Conservation (phyloP, 768 basidiomycete species). For the Clavaria fumosa region DNA sequence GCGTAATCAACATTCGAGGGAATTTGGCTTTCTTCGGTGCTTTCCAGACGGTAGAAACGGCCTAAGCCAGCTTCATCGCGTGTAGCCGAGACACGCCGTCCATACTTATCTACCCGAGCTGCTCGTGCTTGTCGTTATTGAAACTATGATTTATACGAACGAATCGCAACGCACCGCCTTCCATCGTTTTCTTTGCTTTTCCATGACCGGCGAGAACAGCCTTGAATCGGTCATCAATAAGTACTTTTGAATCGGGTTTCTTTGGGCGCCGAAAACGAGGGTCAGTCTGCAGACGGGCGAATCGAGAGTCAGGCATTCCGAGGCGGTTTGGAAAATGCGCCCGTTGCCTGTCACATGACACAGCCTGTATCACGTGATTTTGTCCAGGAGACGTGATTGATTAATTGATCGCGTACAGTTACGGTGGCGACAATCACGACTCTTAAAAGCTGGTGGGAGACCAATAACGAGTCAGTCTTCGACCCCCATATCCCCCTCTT, state of each 20-base stretch:
- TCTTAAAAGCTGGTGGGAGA: too few relatives aligned
- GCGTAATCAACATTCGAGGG: constrained; percentile 58
- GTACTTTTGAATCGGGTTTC: constrained; percentile 66
- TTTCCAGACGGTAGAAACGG: constrained; percentile 65
- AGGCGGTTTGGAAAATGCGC: too few relatives aligned
- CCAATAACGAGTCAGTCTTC: too few relatives aligned
- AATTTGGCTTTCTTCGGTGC: constrained; percentile 22
- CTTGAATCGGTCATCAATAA: constrained; percentile 88
- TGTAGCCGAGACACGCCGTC: constrained; percentile 48
- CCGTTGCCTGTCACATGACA: too few relatives aligned
- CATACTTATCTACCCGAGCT: constrained; percentile 82
- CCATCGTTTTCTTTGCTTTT: constrained; percentile 14
- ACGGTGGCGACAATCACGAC: too few relatives aligned
- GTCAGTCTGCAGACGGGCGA: constrained; percentile 74
- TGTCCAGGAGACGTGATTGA: too few relatives aligned
- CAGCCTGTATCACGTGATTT: too few relatives aligned
- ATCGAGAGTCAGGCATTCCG: constrained; percentile 71
- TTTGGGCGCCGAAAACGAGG: constrained; percentile 84
- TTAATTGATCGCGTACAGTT: too few relatives aligned
- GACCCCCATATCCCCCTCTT: constrained; percentile 4
- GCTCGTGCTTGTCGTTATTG: constrained; percentile 9
- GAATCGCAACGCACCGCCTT: constrained; percentile 9
- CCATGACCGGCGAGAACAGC: too few relatives aligned
- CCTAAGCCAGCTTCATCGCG: constrained; percentile 64
- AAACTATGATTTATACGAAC: constrained; percentile 2